A percentile compares a stretch with the other conserved stretches of the same genome.
phyloP scores from a whole-genome alignment of 768 basidiomycete species.

The Boletus eberwhitei region DNA sequence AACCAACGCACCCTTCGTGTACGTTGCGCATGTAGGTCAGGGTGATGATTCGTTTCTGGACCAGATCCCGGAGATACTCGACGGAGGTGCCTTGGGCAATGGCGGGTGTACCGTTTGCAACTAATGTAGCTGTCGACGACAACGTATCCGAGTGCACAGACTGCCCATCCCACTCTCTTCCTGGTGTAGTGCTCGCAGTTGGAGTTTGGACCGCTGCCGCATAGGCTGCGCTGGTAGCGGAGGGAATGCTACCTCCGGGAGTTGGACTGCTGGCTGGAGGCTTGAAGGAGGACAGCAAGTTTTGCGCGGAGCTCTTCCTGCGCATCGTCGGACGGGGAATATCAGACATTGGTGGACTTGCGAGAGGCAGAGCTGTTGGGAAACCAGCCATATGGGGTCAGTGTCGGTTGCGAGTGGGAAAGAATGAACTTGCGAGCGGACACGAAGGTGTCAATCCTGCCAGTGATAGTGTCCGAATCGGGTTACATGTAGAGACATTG shows the following conservation, averaged over 20 bases:
- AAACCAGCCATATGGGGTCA: conserved; percentile 16
- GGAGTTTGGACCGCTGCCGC: conserved; percentile 35
- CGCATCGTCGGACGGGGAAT: conserved; percentile 60
- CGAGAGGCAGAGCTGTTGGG: conserved; percentile 13
- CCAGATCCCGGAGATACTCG: conserved; percentile 74
- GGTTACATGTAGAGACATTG: conserved; percentile 5
- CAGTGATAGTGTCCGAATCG: conserved; percentile 14
- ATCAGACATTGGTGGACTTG: conserved; percentile 31
- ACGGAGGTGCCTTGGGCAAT: conserved; percentile 62
- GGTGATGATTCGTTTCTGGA: conserved; percentile 82
- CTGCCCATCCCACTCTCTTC: conserved; percentile 72
- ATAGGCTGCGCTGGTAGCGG: conserved; percentile 38
- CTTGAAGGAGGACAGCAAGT: conserved; percentile 75
- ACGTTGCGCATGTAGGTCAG: conserved; percentile 82
- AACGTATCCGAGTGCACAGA: conserved; percentile 52
- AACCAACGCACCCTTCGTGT: conserved; percentile 71
- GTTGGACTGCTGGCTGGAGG: conserved; percentile 22
- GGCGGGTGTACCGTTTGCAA: conserved; percentile 33
- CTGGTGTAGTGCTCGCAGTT: conserved; percentile 37
- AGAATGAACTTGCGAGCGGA: background rate
- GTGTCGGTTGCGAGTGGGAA: conserved; percentile 7
- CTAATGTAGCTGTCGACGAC: conserved; percentile 38
- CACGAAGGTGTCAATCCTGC: background rate
- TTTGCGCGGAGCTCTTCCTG: conserved; percentile 83
- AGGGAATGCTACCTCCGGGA: conserved; percentile 34